phyloP scores from a whole-genome alignment of 305 asterid genomes.

The Rubia tinctorum region DNA sequence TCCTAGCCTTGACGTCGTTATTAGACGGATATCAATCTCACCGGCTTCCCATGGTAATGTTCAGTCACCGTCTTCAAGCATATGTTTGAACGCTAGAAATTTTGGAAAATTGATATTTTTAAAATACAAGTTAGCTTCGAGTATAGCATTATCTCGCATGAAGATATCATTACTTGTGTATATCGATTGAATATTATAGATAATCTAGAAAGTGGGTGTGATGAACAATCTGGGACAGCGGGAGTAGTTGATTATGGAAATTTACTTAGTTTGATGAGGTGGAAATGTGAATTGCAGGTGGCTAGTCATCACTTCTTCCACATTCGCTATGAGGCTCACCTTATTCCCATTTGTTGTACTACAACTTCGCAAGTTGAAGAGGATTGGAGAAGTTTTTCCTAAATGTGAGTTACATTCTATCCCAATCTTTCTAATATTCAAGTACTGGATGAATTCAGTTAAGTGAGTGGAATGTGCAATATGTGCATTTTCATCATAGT shows the following conservation, averaged over 20 bases:
- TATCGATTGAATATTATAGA: no score
- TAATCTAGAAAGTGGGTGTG: background rate
- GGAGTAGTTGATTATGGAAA: background rate
- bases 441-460: slow-evolving; percentile 7
- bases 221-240: background rate
- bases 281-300: slow-evolving; percentile 28
- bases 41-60: slow-evolving; percentile 38
- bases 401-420: slow-evolving; percentile 33
- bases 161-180: background rate
- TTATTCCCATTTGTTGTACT: slow-evolving; percentile 34
- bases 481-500: background rate
- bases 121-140: background rate
- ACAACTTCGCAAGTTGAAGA: slow-evolving; percentile 42
- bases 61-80: background rate
- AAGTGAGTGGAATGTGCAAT: background rate
- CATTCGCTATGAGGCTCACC: slow-evolving; percentile 35
- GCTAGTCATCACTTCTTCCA: slow-evolving; percentile 36
- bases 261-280: background rate
- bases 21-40: slow-evolving; percentile 32
- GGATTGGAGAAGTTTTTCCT: slow-evolving; percentile 39
- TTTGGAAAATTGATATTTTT: background rate
- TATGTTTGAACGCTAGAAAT: background rate
- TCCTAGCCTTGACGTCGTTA: slow-evolving; percentile 29
- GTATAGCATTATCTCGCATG: no score
- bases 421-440: background rate